Evolutionary conservation across 306 rosid species (phyloP).

Genomic region (Sindora glabra): DNA sequence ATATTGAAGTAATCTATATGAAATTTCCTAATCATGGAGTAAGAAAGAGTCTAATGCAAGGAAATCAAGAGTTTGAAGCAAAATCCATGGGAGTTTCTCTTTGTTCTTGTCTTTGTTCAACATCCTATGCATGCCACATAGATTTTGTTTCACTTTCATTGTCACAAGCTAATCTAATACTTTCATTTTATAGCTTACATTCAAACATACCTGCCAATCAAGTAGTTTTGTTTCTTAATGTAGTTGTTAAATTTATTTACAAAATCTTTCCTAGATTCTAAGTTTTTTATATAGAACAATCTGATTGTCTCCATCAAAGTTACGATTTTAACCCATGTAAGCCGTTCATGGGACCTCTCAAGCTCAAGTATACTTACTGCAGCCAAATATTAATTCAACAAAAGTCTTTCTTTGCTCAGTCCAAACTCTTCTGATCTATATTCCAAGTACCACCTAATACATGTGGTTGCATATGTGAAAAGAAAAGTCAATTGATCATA

Average conservation of each 20-base stretch:
- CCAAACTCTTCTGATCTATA: slow-evolving; percentile 32
- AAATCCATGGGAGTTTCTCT: slow-evolving; percentile 25
- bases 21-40: slow-evolving; percentile 29
- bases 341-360: slow-evolving; percentile 36
- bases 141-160: no score
- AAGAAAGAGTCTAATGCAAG: slow-evolving; percentile 34
- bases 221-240: not conserved
- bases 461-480: not conserved
- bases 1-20: slow-evolving; percentile 24
- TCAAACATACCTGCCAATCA: not conserved
- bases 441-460: slow-evolving; percentile 50
- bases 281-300: slow-evolving; percentile 17
- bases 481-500: no score
- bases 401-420: slow-evolving; percentile 26
- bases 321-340: slow-evolving; percentile 44
- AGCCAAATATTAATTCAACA: slow-evolving; percentile 37
- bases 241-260: slow-evolving; percentile 19
- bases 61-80: slow-evolving; percentile 29
- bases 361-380: slow-evolving; percentile 39
- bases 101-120: slow-evolving; percentile 8
- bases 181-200: no score
- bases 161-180: no score
- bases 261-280: slow-evolving; percentile 22
- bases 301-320: slow-evolving; percentile 27
- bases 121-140: no score